phyloP scores from a whole-genome alignment of 345 rosid species.

The Aquilaria malaccensis region DNA sequence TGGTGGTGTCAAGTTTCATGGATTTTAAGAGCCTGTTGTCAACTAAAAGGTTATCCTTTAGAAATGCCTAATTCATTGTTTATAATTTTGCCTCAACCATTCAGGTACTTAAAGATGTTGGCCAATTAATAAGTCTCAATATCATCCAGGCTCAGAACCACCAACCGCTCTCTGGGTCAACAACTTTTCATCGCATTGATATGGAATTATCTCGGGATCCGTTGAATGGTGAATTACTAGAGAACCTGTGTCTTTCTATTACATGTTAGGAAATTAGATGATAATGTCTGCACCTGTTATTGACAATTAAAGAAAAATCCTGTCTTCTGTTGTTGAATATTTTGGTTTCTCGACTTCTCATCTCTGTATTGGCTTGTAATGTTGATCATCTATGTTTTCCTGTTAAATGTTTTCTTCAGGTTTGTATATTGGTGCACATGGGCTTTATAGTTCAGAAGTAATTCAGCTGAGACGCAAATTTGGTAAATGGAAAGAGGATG shows the following conservation, averaged over 20 bases:
- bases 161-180: constrained; percentile 72
- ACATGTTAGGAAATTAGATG: constrained; percentile 1
- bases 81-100: constrained; percentile 12
- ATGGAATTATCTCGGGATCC: constrained; percentile 59
- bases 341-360: constrained; percentile 8
- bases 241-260: constrained; percentile 4
- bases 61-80: constrained; percentile 1
- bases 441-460: constrained; percentile 80
- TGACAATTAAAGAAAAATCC: neutral
- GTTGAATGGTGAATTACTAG: constrained; percentile 50
- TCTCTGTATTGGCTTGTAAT: neutral
- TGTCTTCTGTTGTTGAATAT: neutral
- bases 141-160: constrained; percentile 63
- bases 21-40: too few relatives aligned
- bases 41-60: too few relatives aligned
- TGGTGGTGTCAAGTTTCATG: constrained; percentile 12
- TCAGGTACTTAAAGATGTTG: constrained; percentile 83
- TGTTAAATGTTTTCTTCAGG: constrained; percentile 36
- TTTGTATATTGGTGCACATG: constrained; percentile 81
- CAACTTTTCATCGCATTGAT: constrained; percentile 80
- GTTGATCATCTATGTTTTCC: constrained; percentile 2
- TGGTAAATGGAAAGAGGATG: constrained; percentile 84
- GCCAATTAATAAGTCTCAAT: constrained; percentile 72
- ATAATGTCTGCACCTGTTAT: neutral
- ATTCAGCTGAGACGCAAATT: constrained; percentile 71